Percentiles rank a stretch among this genome's conserved stretches.
These are phyloP conservation scores for Carex pumila DNA, from an alignment of 176 grass and related monocot species.

Conservation along the genomic window DNA sequence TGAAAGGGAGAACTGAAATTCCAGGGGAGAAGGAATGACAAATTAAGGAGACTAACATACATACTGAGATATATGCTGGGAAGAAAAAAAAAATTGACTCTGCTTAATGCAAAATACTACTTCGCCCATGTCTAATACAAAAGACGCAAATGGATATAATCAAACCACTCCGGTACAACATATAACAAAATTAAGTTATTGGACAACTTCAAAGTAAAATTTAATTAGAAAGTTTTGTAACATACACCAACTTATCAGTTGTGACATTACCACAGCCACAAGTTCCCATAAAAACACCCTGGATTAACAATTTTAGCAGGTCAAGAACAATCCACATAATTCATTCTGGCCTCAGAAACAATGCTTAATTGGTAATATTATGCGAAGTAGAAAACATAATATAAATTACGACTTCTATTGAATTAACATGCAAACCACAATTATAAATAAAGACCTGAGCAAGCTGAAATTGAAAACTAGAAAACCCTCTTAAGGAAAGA, in stretches of 20 bases:
- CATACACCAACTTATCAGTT: neutral
- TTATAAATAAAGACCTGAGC: slow-evolving; percentile 5
- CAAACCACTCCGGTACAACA: neutral
- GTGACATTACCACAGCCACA: neutral
- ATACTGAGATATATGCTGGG: neutral
- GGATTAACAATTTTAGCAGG: neutral
- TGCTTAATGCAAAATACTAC: neutral
- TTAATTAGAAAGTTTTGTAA: neutral
- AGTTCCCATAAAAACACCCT: neutral
- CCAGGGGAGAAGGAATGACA: neutral
- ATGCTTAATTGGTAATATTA: neutral
- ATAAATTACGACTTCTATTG: neutral
- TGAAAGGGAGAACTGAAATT: neutral
- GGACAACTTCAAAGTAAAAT: neutral
- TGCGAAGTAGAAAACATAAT: neutral
- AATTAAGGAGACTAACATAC: neutral
- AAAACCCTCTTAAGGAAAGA: neutral
- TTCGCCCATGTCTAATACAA: neutral
- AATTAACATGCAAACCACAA: neutral
- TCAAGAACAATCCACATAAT: neutral
- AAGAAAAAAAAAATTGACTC: neutral
- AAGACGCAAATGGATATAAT: neutral
- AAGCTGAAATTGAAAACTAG: slow-evolving; percentile 3
- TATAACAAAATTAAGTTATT: neutral
- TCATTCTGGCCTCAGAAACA: neutral